Conservation (phyloP, 345 rosid species). For the Camelina laxa region DNA sequence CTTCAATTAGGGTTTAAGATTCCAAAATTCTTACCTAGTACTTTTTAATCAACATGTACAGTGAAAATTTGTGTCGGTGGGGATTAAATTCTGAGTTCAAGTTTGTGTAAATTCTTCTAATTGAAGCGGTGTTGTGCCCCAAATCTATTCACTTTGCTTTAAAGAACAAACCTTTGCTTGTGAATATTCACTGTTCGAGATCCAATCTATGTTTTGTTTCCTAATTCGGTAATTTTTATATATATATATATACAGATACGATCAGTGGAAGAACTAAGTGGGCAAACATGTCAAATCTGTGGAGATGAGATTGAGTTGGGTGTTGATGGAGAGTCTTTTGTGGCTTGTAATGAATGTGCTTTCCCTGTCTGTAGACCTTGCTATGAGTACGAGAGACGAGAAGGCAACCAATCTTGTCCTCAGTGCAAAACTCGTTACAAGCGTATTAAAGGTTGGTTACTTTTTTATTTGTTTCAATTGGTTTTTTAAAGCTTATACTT, state of each 20-base stretch:
- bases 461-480: background rate
- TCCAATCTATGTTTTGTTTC: slow-evolving; percentile 3
- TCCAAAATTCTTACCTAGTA: background rate
- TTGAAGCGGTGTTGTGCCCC: background rate
- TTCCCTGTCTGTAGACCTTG: slow-evolving; percentile 94
- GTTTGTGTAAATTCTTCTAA: background rate
- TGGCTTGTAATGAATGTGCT: slow-evolving; percentile 98
- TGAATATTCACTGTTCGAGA: background rate
- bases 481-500: background rate
- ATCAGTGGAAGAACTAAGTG: slow-evolving; percentile 69
- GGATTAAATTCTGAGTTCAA: background rate
- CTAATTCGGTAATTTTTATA: slow-evolving; percentile 8
- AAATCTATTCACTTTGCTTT: background rate
- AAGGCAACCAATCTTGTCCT: slow-evolving; percentile 93
- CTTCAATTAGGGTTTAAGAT: slow-evolving; percentile 11
- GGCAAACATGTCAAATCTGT: slow-evolving; percentile 90
- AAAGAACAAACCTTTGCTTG: background rate
- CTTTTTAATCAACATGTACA: background rate
- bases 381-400: slow-evolving; percentile 90
- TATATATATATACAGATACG: slow-evolving; percentile 62
- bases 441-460: slow-evolving; percentile 77
- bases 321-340: slow-evolving; percentile 79
- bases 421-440: slow-evolving; percentile 92
- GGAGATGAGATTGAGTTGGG: slow-evolving; percentile 82
- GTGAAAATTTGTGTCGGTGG: slow-evolving; percentile 41